Conservation (phyloP, 176 grass and related monocot species). For the Triticum monococcum region DNA sequence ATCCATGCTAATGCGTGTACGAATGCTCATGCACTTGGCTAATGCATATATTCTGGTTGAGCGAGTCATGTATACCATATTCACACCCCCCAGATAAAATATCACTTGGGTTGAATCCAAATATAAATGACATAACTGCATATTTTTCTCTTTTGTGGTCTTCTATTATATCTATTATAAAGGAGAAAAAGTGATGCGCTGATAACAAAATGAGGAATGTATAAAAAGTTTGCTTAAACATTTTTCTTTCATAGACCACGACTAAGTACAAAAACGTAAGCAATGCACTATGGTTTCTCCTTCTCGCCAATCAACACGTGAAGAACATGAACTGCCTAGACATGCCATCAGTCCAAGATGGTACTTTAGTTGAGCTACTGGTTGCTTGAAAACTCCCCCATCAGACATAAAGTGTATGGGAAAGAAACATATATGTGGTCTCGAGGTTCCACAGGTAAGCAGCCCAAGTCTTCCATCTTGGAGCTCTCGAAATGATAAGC, state of each 20-base stretch:
- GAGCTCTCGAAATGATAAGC: not conserved
- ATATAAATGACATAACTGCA: not conserved
- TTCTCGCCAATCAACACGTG: not conserved
- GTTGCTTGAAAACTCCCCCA: not conserved
- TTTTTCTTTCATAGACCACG: not conserved
- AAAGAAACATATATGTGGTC: not conserved
- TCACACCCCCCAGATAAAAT: no score
- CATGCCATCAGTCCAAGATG: not conserved
- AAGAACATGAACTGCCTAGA: not conserved
- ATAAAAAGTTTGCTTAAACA: not conserved
- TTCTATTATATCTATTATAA: not conserved
- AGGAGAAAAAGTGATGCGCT: not conserved
- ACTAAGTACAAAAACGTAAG: not conserved
- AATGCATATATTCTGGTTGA: no score
- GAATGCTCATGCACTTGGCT: no score
- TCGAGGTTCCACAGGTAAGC: not conserved
- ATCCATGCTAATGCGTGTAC: no score
- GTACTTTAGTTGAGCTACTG: not conserved
- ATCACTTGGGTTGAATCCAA: no score
- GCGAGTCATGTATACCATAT: no score
- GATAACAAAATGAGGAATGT: not conserved
- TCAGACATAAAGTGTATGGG: not conserved
- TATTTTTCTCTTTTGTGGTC: not conserved
- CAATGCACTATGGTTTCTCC: not conserved
- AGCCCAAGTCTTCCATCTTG: slow-evolving; percentile 2